These are phyloP conservation scores for Anethum foeniculum DNA, from an alignment of 140 eudicot genomes.

Conservation along the genomic window DNA sequence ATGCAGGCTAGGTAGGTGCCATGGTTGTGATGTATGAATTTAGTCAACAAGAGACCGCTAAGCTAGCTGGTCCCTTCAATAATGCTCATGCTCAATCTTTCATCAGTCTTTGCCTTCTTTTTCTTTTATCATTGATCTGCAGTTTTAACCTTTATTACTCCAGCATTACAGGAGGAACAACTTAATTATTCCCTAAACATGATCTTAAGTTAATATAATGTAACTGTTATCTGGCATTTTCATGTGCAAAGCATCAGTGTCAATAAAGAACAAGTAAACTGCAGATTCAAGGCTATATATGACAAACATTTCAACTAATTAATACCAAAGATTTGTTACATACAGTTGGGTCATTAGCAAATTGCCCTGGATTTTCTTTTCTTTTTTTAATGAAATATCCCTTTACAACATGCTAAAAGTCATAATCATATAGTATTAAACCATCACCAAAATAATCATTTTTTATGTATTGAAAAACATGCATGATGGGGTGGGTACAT, in stretches of 20 bases:
- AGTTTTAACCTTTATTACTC: no score
- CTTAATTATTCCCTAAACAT: no score
- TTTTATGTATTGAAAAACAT: neutral
- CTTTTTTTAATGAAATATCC: neutral
- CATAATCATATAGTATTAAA: neutral
- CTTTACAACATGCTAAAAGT: neutral
- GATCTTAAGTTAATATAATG: no score
- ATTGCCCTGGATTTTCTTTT: neutral
- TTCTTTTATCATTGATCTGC: neutral
- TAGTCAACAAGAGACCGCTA: constrained; percentile 6
- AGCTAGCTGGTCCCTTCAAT: neutral
- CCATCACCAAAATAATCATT: neutral
- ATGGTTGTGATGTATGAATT: neutral
- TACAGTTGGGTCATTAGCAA: neutral
- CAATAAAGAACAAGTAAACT: neutral
- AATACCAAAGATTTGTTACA: neutral
- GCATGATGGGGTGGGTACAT: neutral
- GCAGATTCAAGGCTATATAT: neutral
- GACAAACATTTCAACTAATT: neutral
- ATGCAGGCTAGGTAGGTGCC: neutral
- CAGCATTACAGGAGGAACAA: no score
- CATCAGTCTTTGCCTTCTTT: neutral
- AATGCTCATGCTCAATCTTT: neutral
- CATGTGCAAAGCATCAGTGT: neutral
- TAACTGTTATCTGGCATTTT: neutral